These are phyloP conservation scores for Selenicereus undatus DNA, from an alignment of 148 eudicot genomes.

Conservation along the genomic window DNA sequence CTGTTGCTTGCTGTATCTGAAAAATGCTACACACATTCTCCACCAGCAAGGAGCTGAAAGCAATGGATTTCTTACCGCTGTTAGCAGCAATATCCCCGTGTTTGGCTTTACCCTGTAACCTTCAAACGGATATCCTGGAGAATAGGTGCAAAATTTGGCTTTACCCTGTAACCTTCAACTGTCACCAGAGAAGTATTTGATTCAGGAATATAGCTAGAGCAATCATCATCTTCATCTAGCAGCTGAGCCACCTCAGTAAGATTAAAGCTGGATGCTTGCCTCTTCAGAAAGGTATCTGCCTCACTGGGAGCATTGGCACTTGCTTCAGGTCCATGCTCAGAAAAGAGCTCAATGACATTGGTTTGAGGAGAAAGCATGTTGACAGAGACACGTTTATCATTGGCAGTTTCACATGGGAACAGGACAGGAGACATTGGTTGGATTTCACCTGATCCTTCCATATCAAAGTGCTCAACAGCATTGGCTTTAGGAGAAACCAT, in stretches of 20 bases:
- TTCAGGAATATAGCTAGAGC: constrained; percentile 8
- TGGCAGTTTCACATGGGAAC: too few relatives aligned
- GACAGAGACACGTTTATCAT: too few relatives aligned
- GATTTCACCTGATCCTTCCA: too few relatives aligned
- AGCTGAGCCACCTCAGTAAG: constrained; percentile 8
- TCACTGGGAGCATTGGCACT: background rate
- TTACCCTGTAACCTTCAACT: constrained; percentile 23
- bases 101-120: too few relatives aligned
- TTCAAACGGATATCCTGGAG: constrained; percentile 15
- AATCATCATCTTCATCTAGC: constrained; percentile 28
- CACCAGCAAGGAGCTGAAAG: constrained; percentile 16
- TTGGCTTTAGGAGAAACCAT: background rate
- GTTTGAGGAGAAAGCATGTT: too few relatives aligned
- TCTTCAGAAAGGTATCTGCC: background rate
- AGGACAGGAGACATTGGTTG: too few relatives aligned
- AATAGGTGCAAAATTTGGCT: constrained; percentile 15
- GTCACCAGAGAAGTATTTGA: constrained; percentile 2
- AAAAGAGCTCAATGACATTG: background rate
- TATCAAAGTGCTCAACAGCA: background rate
- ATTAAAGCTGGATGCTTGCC: background rate
- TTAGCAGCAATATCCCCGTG: constrained; percentile 25
- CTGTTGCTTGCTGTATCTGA: constrained; percentile 7
- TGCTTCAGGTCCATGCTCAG: background rate
- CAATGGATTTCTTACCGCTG: constrained; percentile 10
- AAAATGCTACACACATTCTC: constrained; percentile 23